These are phyloP conservation scores for Nakaseomyces kungkrabaensis DNA, from an alignment of 1,139 yeast genomes.

Conservation along the genomic window DNA sequence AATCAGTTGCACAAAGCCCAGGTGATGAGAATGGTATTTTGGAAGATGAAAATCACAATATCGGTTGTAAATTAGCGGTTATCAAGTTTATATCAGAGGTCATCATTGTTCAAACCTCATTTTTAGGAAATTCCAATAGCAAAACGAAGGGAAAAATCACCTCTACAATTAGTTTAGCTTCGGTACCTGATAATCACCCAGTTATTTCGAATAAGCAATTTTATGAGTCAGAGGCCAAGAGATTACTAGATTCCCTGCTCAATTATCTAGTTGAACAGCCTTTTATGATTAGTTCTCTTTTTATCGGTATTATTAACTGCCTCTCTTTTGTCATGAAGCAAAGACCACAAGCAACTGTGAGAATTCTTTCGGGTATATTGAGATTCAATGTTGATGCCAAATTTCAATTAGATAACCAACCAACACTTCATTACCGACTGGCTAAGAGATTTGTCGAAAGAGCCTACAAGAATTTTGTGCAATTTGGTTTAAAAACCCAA, in stretches of 20 bases:
- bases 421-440: conserved; percentile 33
- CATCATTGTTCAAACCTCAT: conserved; percentile 52
- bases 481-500: conserved; percentile 32
- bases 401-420: conserved; percentile 31
- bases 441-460: conserved; percentile 41
- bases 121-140: not conserved
- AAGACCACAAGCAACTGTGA: conserved; percentile 44
- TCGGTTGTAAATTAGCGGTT: conserved; percentile 54
- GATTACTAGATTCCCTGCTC: conserved; percentile 56
- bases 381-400: conserved; percentile 33
- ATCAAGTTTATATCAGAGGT: conserved; percentile 64
- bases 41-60: conserved; percentile 37
- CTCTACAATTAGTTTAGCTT: conserved; percentile 36
- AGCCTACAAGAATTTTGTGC: conserved; percentile 38
- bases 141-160: conserved; percentile 11
- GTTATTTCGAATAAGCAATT: conserved; percentile 43
- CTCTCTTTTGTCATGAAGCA: conserved; percentile 44
- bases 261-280: conserved; percentile 45
- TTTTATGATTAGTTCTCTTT: conserved; percentile 44
- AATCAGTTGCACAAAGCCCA: conserved; percentile 14
- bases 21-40: conserved; percentile 37
- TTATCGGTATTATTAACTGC: conserved; percentile 47
- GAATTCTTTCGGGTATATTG: conserved; percentile 36
- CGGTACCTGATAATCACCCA: conserved; percentile 58
- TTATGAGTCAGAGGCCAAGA: conserved; percentile 65